Base-by-base conservation (phyloP, 2,329 filamentous ascomycete species). In the Fusarium nanum region DNA sequence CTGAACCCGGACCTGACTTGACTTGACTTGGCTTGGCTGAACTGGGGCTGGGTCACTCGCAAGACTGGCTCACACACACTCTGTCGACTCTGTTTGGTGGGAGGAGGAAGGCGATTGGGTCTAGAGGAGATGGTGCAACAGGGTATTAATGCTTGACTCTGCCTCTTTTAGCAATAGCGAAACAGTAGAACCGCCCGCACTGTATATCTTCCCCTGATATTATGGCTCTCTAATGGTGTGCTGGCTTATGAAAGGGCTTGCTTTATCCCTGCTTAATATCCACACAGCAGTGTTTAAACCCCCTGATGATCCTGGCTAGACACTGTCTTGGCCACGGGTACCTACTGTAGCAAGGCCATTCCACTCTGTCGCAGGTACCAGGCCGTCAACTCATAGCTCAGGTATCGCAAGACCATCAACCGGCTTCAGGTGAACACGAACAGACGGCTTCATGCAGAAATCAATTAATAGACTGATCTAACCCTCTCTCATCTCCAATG, bases 401-500 rank as follows among this genome's bases (percentile, higher is more conserved):
- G 68, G 62, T 64, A 55, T 63, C 60, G 58, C 60, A 67, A 58
- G 34, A 50, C 62, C 60, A 42, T 44, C 66, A 67, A 42, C 62
- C 56, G 54, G 62, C 68, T 74, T 73, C 65, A 74, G 71, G 68
- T 72, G 63, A 74, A 70, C 64, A 72, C 59, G 64, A 68, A 30
- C 59, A 46, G 58, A 45, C 54, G 49, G 56, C 62, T 40, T 52
- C 40, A 18, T 64, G 42, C 57, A 57, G 49, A 34, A 46, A 23
- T 34, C 59, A 23, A 42, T 16, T 23, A 42, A 37, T 27, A 27
- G 13, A 53, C 18, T 42, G 18, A 7, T 28, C 23, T 53, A n/a
- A n/a, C 34, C 34, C 5, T 37, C 34, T 32, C 25, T 41, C 46
- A 42, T 18, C 20, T 48, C 23, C 16, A 56, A 27, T 27, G 34